Percentiles rank a stretch among this genome's conserved stretches.
phyloP scores from a whole-genome alignment of 2,329 filamentous ascomycete genomes.

The Dactylellina drechsleri region DNA sequence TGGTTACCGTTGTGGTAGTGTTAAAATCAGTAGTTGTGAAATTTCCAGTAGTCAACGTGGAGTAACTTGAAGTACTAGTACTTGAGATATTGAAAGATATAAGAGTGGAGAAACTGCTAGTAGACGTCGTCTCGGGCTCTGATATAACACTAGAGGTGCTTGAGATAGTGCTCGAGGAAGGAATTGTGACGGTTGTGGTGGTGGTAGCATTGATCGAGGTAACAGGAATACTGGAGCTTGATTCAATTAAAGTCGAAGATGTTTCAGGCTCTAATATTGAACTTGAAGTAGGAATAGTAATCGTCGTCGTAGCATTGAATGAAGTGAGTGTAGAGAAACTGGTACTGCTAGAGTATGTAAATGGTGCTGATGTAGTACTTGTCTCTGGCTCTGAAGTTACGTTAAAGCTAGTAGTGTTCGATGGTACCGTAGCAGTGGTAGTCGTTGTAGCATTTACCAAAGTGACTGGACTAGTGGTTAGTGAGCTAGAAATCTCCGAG shows the following conservation, averaged over 20 bases:
- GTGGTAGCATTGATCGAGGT: slow-evolving; percentile 40
- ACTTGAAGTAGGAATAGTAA: slow-evolving; percentile 8
- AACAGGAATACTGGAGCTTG: neutral
- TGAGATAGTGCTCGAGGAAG: no score
- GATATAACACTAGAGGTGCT: neutral
- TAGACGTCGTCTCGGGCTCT: slow-evolving; percentile 13
- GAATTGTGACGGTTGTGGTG: slow-evolving; percentile 18
- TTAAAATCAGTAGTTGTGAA: slow-evolving; percentile 20
- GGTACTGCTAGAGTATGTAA: slow-evolving; percentile 5
- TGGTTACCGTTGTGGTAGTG: slow-evolving; percentile 32
- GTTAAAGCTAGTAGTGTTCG: slow-evolving; percentile 7
- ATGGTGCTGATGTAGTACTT: neutral
- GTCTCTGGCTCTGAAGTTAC: slow-evolving; percentile 19
- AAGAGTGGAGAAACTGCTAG: slow-evolving; percentile 18
- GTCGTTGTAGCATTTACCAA: slow-evolving; percentile 43
- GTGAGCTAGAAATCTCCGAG: slow-evolving; percentile 5
- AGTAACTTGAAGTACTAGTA: slow-evolving; percentile 5
- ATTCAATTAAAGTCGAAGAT: neutral
- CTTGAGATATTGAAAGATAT: slow-evolving; percentile 22
- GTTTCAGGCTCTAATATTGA: slow-evolving; percentile 18
- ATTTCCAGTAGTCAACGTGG: slow-evolving; percentile 7
- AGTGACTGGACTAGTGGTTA: slow-evolving; percentile 7
- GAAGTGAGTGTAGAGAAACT: slow-evolving; percentile 23
- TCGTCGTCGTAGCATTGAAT: slow-evolving; percentile 22
- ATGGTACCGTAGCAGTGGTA: slow-evolving; percentile 11